Evolutionary conservation across 2,329 filamentous ascomycete genomes (phyloP).

Genomic region (Chaetomiaceae sp.): DNA sequence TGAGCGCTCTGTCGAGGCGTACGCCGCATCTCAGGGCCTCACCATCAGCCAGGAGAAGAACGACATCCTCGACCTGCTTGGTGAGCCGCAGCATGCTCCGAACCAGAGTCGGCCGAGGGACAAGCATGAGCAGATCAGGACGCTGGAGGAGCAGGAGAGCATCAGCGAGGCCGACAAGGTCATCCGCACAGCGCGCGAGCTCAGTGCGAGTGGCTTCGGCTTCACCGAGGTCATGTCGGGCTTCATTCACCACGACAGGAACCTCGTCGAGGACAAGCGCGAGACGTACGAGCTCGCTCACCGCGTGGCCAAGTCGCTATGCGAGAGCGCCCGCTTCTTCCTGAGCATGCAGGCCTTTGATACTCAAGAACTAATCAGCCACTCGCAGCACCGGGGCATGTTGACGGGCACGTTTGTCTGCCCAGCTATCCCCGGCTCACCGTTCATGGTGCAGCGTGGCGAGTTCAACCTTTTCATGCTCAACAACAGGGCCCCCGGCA

Average conservation of each 20-base stretch:
- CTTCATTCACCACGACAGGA: conserved; percentile 46
- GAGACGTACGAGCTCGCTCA: conserved; percentile 51
- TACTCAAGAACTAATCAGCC: conserved; percentile 42
- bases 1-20: conserved; percentile 55
- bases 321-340: conserved; percentile 54
- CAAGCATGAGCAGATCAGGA: conserved; percentile 19
- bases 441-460: conserved; percentile 56
- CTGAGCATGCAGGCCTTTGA: conserved; percentile 54
- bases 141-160: conserved; percentile 34
- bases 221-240: conserved; percentile 64
- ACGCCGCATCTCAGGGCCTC: conserved; percentile 39
- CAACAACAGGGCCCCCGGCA: conserved; percentile 50
- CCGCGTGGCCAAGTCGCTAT: conserved; percentile 47
- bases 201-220: conserved; percentile 47
- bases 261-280: conserved; percentile 39
- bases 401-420: conserved; percentile 57
- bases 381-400: conserved; percentile 46
- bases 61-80: conserved; percentile 50
- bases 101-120: conserved; percentile 5
- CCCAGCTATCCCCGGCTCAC: conserved; percentile 49
- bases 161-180: conserved; percentile 35
- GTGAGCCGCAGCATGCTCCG: conserved; percentile 39
- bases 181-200: conserved; percentile 39
- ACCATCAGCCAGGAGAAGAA: conserved; percentile 43
- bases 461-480: conserved; percentile 53